Evolutionary conservation across 345 rosid genomes (phyloP).

Genomic region (Draba incana): DNA sequence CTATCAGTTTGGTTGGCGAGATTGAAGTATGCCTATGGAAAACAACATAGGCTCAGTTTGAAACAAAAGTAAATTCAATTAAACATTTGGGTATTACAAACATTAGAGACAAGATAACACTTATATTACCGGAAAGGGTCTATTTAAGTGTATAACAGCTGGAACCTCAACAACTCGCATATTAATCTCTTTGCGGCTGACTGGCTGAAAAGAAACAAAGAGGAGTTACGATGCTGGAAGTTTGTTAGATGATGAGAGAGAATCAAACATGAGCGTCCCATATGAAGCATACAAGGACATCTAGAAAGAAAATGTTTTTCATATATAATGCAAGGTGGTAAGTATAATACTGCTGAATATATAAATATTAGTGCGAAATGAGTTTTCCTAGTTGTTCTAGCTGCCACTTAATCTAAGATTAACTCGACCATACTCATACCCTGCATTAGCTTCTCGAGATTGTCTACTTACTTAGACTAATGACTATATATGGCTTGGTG

Average conservation of each 20-base stretch:
- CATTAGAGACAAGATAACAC: not conserved
- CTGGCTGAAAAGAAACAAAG: constrained; percentile 50
- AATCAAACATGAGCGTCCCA: constrained; percentile 19
- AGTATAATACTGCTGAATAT: constrained; percentile 14
- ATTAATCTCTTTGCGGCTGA: constrained; percentile 69
- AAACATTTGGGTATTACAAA: constrained; percentile 1
- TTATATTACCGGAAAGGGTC: constrained; percentile 68
- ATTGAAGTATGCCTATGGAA: constrained; percentile 66
- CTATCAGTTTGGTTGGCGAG: constrained; percentile 77
- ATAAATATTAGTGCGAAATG: not conserved
- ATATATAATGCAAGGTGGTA: constrained; percentile 28
- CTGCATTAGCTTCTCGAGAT: constrained; percentile 4
- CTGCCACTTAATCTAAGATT: constrained; percentile 12
- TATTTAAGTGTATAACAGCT: constrained; percentile 56
- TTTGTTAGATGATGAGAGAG: constrained; percentile 7
- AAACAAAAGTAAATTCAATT: constrained; percentile 26
- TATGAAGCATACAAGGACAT: constrained; percentile 17
- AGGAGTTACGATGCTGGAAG: constrained; percentile 1
- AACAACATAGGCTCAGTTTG: constrained; percentile 33
- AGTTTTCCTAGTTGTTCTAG: constrained; percentile 31
- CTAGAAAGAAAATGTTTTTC: constrained; percentile 11
- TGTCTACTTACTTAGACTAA: constrained; percentile 6
- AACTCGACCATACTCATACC: constrained; percentile 12
- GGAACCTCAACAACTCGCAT: constrained; percentile 69
- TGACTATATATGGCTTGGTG: constrained; percentile 3